Evolutionary conservation across 2,329 filamentous ascomycete species (phyloP), one percentile per base, ranked within the genome.

Genomic region (Clarireedia monteithiana): DNA sequence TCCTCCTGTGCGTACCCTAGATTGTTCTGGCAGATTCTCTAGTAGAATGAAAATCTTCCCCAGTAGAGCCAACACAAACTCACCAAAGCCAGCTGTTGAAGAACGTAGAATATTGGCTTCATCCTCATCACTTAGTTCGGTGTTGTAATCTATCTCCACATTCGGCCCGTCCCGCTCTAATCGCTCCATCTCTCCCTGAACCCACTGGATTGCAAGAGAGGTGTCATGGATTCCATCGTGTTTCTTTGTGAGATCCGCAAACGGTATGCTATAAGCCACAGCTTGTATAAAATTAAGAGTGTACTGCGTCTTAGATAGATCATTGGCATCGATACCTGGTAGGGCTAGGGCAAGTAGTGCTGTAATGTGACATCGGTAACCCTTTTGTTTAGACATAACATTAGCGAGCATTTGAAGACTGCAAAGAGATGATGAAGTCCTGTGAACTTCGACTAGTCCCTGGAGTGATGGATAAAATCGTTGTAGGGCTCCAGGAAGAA

Each of bases 401-500:
- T 91, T 89, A 60, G 91, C 89, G 59, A 97, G 83, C 78, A 95
- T 89, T 73, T 96, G 91, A 58, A 99, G 76, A 44, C 92, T 89
- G 66, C 92, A 88, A 57, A 99, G 80, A 57, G 92, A 96, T 0
- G 94, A 96, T 5, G 91, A 92, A 2, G 94, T 99, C 53, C 94
- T 84, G 74, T 99, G 94, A 3, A 99, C 94, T 72, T 99, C 94
- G 4, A 99, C 94, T 52, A 99, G 76, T 0, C 95, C 95, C 71
- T 99, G 94, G 71, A 99, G 84, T 63, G 92, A 95, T 10, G 94
- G 94, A 67, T 99, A 99, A 67, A 99, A 97, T 59, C 94, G 83
- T 71, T 99, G 94, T 57, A 99, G 72, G 26, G 94, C 92, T 44
- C 95, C 94, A 0, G 94, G 94, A 1, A 99, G 77, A 58, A 99